Conservation (phyloP, 2,329 filamentous ascomycete genomes). For the Stagonosporopsis rhizophila region DNA sequence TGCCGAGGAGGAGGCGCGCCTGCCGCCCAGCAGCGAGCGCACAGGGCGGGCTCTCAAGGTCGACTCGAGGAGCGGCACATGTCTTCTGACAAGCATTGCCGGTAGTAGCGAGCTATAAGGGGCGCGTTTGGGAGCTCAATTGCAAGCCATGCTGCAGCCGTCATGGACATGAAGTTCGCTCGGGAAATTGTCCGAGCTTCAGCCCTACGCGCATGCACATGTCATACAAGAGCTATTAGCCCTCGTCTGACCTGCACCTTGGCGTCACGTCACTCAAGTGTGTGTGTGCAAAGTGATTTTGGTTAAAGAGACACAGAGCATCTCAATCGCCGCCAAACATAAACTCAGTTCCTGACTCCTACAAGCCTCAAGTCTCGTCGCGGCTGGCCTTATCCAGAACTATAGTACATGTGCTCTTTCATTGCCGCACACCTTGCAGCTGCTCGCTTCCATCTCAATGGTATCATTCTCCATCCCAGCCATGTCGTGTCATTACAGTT, state of each 20-base stretch:
- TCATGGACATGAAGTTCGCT: constrained; percentile 21
- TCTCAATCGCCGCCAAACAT: constrained; percentile 24
- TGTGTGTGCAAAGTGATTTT: neutral
- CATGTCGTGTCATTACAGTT: neutral
- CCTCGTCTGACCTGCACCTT: neutral
- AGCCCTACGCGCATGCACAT: constrained; percentile 16
- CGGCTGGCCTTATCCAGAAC: constrained; percentile 25
- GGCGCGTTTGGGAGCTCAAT: constrained; percentile 15
- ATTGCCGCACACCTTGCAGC: constrained; percentile 6
- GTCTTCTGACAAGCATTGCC: constrained; percentile 49
- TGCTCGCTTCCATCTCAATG: constrained; percentile 14
- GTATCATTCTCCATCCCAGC: constrained; percentile 20
- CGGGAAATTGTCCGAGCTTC: constrained; percentile 26
- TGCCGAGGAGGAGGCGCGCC: constrained; percentile 29
- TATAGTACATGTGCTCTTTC: constrained; percentile 36
- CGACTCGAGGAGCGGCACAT: constrained; percentile 44
- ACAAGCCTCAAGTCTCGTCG: neutral
- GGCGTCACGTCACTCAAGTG: neutral
- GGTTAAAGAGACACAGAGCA: constrained; percentile 23
- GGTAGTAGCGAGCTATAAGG: constrained; percentile 27
- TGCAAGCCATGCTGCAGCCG: constrained; percentile 17
- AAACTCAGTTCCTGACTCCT: constrained; percentile 10
- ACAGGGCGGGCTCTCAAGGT: constrained; percentile 37
- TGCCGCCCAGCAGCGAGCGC: constrained; percentile 26
- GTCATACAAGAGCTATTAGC: constrained; percentile 1